phyloP scores from a whole-genome alignment of 225 moss, liverwort and hornwort genomes.

The Physcomitrium patens region DNA sequence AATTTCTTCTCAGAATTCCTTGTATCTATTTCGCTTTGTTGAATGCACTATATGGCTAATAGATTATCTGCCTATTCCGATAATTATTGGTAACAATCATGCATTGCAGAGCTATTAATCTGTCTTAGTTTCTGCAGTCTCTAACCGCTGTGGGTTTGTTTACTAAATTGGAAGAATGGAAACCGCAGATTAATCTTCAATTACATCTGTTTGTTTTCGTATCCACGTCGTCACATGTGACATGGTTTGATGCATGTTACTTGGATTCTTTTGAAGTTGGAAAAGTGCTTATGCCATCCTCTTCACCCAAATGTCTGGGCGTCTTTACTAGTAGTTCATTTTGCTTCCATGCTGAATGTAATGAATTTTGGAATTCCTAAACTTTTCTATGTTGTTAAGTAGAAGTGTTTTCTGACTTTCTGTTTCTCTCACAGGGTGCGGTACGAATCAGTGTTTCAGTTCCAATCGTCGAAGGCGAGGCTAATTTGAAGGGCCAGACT shows the following conservation, averaged over 20 bases:
- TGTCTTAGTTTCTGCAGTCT: not conserved
- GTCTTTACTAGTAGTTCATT: not conserved
- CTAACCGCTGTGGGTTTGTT: not conserved
- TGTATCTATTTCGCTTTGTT: not conserved
- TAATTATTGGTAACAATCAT: no score
- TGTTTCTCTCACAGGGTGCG: conserved; percentile 69
- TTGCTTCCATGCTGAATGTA: not conserved
- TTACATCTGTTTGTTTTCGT: not conserved
- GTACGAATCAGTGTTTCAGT: conserved; percentile 85
- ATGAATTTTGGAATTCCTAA: not conserved
- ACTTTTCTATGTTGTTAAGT: not conserved
- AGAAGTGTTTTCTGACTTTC: conserved; percentile 22
- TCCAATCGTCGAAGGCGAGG: conserved; percentile 91
- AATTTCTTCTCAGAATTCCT: conserved; percentile 12
- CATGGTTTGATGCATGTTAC: conserved; percentile 7
- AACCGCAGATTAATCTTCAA: conserved; percentile 9
- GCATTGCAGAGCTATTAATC: not conserved
- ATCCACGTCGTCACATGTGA: not conserved
- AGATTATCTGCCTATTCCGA: no score
- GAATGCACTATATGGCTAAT: no score
- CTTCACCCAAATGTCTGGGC: no score
- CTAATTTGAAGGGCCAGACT: conserved; percentile 87
- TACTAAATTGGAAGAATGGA: not conserved
- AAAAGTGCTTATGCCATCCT: no score
- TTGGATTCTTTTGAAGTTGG: conserved; percentile 4